Base-by-base conservation (phyloP, 1,284 basidiomycete species). In the Apiotrichum veenhuisii region DNA sequence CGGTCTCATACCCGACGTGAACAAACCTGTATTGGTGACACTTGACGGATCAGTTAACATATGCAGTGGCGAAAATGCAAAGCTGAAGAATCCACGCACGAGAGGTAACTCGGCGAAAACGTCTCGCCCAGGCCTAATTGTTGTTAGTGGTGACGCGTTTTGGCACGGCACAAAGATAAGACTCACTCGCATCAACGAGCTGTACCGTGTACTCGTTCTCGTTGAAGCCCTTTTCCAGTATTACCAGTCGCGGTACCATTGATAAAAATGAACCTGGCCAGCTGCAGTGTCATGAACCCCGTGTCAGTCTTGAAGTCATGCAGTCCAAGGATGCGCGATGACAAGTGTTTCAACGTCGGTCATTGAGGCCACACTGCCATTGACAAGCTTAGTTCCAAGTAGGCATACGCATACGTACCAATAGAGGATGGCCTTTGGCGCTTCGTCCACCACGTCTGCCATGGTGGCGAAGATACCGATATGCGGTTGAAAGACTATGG, bases 91-190 rank as follows among this genome's bases (percentile, higher is more conserved):
- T n/a, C 9, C 33, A 59, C 72, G 68, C 59, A 78, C 71, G 73
- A 75, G 3, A 79, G 62, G 61, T 75, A 79, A 0, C 70, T 67
- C 3, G 77, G 77, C 1, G 72, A 62, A 53, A 80, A 80, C 63
- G 79, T 80, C 71, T 79, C 75, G 50, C 79, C 79, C 59, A 75
- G 75, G 55, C 68, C 77, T 79, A 57, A 17, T 14, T 26, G 23
- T 27, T n/a, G n/a, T n/a, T n/a, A n/a, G n/a, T n/a, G n/a, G 33
- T 47, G 23, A n/a, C n/a, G 15, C 30, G n/a, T 5, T 1, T 4
- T 9, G 42, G 33, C 34, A 45, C 25, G 18, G 10, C 5, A 26
- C 41, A 42, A 20, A 22, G 23, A 23, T 14, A 18, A 7, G 12
- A 43, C 74, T 68, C 59, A 75, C 75, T 68, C 50, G 74, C 71